These are phyloP conservation scores for Salix purpurea DNA, from an alignment of 345 rosid species.

Conservation along the genomic window DNA sequence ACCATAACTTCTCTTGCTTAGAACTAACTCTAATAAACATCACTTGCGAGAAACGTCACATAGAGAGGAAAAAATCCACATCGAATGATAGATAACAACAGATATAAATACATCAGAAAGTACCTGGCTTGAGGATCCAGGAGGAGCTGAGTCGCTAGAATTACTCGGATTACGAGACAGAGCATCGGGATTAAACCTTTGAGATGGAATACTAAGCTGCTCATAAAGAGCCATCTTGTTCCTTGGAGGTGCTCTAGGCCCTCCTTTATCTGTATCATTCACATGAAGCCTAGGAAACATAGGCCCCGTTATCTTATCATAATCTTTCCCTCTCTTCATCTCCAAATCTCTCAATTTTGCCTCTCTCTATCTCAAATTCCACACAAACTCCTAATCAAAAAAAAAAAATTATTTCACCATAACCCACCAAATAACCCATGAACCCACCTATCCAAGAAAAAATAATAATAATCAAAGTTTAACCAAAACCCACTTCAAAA, in stretches of 20 bases:
- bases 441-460: neutral
- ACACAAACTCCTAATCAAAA: neutral
- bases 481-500: neutral
- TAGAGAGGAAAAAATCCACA: neutral
- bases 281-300: slow-evolving; percentile 94
- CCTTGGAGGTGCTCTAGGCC: slow-evolving; percentile 97
- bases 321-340: slow-evolving; percentile 79
- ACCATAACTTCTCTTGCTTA: neutral
- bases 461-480: neutral
- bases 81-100: neutral
- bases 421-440: neutral
- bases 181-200: slow-evolving; percentile 50
- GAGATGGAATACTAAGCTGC: slow-evolving; percentile 83
- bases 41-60: neutral
- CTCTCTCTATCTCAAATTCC: neutral
- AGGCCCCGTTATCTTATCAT: slow-evolving; percentile 64
- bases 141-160: slow-evolving; percentile 33
- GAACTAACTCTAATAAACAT: neutral
- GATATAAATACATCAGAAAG: neutral
- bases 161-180: slow-evolving; percentile 34
- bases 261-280: slow-evolving; percentile 83
- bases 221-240: slow-evolving; percentile 99
- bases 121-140: slow-evolving; percentile 64
- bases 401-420: neutral
- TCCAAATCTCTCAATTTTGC: neutral